A percentile compares a stretch with the other conserved stretches of the same genome.
phyloP scores from a whole-genome alignment of 129 eudicot species.

The Logfia minima region DNA sequence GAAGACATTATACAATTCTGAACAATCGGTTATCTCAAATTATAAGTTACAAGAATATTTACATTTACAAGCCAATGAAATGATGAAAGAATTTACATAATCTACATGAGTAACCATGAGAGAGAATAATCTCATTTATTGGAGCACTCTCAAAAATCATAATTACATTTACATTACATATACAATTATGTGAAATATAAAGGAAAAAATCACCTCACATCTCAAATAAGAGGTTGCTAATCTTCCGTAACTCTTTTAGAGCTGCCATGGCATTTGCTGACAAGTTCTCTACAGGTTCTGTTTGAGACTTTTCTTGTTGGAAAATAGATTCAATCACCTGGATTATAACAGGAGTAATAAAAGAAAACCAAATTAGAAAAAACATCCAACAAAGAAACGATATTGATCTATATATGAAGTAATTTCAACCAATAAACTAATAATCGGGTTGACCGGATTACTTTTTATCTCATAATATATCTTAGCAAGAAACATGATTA shows the following conservation, averaged over 20 bases:
- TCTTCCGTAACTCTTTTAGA: constrained; percentile 81
- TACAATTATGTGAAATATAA: not conserved
- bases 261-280: constrained; percentile 71
- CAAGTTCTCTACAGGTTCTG: constrained; percentile 40
- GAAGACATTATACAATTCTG: not conserved
- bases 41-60: constrained; percentile 27
- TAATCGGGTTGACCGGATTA: not conserved
- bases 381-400: not conserved
- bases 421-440: not conserved
- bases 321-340: constrained; percentile 92
- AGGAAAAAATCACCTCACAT: constrained; percentile 44
- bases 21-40: not conserved
- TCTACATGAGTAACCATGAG: constrained; percentile 13
- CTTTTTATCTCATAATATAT: not conserved
- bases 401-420: not conserved
- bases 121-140: constrained; percentile 7
- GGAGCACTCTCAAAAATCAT: constrained; percentile 25
- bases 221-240: constrained; percentile 72
- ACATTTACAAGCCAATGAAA: constrained; percentile 22
- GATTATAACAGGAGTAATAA: not conserved
- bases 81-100: not conserved
- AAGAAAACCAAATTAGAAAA: not conserved
- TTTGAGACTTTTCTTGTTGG: constrained; percentile 54
- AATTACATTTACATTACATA: constrained; percentile 21
- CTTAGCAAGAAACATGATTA: not conserved